A percentile compares a stretch with the other conserved stretches of the same genome.
These are phyloP conservation scores for Lentinula sp. DNA, from an alignment of 768 basidiomycete genomes.

Conservation along the genomic window DNA sequence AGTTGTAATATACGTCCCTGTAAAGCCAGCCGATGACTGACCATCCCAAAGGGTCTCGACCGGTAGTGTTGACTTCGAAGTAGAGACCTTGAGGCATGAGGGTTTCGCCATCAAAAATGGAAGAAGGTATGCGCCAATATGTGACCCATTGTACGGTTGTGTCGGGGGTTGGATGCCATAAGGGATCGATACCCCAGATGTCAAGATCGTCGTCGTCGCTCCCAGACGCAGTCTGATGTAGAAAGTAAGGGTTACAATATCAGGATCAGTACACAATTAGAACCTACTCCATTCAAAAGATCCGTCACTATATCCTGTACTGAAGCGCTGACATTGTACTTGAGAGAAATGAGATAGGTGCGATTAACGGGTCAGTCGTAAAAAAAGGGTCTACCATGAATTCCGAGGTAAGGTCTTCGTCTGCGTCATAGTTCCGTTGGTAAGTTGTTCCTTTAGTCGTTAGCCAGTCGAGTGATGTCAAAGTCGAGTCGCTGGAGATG, in stretches of 20 bases:
- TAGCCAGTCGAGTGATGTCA: constrained; percentile 14
- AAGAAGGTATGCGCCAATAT: constrained; percentile 15
- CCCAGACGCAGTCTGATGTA: constrained; percentile 12
- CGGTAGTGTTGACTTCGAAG: constrained; percentile 18
- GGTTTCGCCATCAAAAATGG: constrained; percentile 12
- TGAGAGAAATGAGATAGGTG: constrained; percentile 5
- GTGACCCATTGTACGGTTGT: constrained; percentile 14
- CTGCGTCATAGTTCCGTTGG: constrained; percentile 13
- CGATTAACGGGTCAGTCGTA: constrained; percentile 4
- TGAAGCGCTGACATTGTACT: constrained; percentile 7
- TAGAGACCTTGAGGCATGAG: constrained; percentile 17
- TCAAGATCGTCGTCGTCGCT: constrained; percentile 15
- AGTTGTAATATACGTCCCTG: constrained; percentile 14
- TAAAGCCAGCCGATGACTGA: constrained; percentile 15
- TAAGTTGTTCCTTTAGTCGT: constrained; percentile 15
- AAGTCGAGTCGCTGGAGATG: constrained; percentile 10
- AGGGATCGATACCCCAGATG: constrained; percentile 17
- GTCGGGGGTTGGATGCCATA: constrained; percentile 14
- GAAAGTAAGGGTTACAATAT: not conserved
- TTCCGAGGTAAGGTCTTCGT: constrained; percentile 4
- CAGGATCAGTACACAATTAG: not conserved
- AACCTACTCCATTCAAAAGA: constrained; percentile 14
- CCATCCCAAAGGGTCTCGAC: constrained; percentile 14
- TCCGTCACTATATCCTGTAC: constrained; percentile 17
- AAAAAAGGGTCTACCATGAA: constrained; percentile 6